These are phyloP conservation scores for Tricholoma sp. DNA, from an alignment of 768 basidiomycete genomes.

Conservation along the genomic window DNA sequence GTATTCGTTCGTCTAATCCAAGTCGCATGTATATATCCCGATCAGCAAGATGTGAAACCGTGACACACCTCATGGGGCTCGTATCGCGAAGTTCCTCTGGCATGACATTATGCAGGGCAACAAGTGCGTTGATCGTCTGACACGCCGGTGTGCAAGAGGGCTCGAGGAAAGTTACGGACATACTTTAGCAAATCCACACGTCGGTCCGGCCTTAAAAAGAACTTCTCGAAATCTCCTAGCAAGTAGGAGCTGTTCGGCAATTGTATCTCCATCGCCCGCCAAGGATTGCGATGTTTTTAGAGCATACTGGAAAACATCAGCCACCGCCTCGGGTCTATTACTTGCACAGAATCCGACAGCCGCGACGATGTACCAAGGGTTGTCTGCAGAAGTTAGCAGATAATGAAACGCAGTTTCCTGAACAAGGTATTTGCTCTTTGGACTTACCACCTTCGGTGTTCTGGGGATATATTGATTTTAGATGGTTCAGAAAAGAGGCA, in stretches of 20 bases:
- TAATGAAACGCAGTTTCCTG: neutral
- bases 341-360: constrained; percentile 53
- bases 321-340: constrained; percentile 55
- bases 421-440: neutral
- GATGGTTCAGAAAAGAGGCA: constrained; percentile 33
- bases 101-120: constrained; percentile 43
- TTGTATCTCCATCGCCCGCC: neutral
- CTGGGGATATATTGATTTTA: constrained; percentile 43
- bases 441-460: constrained; percentile 12
- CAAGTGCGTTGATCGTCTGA: constrained; percentile 55
- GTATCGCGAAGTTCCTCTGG: constrained; percentile 49
- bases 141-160: neutral
- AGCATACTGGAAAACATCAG: constrained; percentile 47
- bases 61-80: constrained; percentile 36
- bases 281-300: constrained; percentile 37
- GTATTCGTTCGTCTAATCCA: constrained; percentile 33
- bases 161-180: neutral
- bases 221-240: constrained; percentile 57
- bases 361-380: constrained; percentile 58
- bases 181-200: constrained; percentile 56
- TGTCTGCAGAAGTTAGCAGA: constrained; percentile 16
- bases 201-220: constrained; percentile 55
- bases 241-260: constrained; percentile 35
- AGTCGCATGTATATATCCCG: neutral
- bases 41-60: neutral